Conservation (phyloP, 179 eudicot genomes). For the Beta corolliflora region DNA sequence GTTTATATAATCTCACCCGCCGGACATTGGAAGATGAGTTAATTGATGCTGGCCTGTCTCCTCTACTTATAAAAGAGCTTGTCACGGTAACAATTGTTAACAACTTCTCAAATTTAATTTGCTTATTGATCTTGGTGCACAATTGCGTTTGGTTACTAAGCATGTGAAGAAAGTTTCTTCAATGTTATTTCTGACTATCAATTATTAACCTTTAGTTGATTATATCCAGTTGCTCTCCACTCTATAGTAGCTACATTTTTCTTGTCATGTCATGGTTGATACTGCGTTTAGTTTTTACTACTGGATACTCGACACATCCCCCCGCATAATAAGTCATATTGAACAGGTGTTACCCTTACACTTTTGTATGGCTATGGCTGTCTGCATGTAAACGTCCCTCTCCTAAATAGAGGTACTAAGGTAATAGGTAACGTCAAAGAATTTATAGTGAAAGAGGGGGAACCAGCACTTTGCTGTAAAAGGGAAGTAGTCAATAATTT, state of each 20-base stretch:
- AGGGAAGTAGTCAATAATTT: neutral
- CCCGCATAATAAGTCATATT: neutral
- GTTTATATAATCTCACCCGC: slow-evolving; percentile 64
- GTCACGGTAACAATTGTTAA: slow-evolving; percentile 58
- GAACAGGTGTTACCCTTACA: neutral
- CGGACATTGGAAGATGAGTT: slow-evolving; percentile 70
- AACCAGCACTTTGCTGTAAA: neutral
- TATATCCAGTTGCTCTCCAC: neutral
- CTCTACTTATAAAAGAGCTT: slow-evolving; percentile 76
- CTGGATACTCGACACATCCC: neutral
- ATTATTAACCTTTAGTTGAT: neutral
- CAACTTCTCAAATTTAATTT: neutral
- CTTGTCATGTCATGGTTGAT: neutral
- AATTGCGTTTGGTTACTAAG: neutral
- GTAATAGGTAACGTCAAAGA: neutral
- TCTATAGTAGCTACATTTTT: neutral
- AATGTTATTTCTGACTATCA: neutral
- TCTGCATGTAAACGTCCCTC: neutral
- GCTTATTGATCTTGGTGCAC: neutral
- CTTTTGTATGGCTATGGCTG: neutral
- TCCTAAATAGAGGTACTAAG: neutral
- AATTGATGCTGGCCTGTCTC: slow-evolving; percentile 62
- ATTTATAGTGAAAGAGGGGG: slow-evolving; percentile 2
- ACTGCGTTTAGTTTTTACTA: neutral
- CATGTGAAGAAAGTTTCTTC: neutral